Conservation (phyloP, 352 stramenopile genomes). For the Pythium insidiosum region DNA sequence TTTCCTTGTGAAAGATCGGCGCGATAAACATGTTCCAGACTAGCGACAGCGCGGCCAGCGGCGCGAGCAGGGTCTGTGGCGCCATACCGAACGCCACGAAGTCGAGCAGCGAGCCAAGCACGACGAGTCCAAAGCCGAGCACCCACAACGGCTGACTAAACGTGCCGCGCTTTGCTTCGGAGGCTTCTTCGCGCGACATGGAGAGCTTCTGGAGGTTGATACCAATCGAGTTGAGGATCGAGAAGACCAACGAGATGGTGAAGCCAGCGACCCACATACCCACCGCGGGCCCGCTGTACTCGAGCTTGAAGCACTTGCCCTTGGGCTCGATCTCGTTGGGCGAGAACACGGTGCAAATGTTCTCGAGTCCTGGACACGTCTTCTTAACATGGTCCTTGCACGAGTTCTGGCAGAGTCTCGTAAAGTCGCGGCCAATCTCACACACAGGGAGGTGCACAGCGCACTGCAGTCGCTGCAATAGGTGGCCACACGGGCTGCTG, state of each 20-base stretch:
- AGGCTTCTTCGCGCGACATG: slow-evolving; percentile 64
- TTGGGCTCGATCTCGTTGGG: slow-evolving; percentile 45
- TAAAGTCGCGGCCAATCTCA: slow-evolving; percentile 67
- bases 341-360: slow-evolving; percentile 41
- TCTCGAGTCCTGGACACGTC: slow-evolving; percentile 48
- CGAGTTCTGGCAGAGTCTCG: slow-evolving; percentile 50
- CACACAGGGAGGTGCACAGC: slow-evolving; percentile 73
- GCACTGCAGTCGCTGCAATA: slow-evolving; percentile 59
- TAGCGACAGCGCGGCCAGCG: slow-evolving; percentile 81
- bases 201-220: slow-evolving; percentile 90
- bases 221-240: slow-evolving; percentile 83
- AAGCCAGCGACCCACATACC: slow-evolving; percentile 85
- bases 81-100: slow-evolving; percentile 90
- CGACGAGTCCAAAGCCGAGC: slow-evolving; percentile 79
- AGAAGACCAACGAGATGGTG: slow-evolving; percentile 84
- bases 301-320: slow-evolving; percentile 74
- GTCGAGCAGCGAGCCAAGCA: slow-evolving; percentile 79
- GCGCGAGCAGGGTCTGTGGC: slow-evolving; percentile 84
- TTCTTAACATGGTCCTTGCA: slow-evolving; percentile 52
- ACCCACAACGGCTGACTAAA: slow-evolving; percentile 86
- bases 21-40: slow-evolving; percentile 92
- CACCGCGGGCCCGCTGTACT: slow-evolving; percentile 56
- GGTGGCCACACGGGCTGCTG: slow-evolving; percentile 43
- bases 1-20: slow-evolving; percentile 86
- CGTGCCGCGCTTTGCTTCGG: slow-evolving; percentile 64